Evolutionary conservation across 305 asterid species (phyloP), one percentile per base, ranked within the genome.

Genomic region (Ilex paraguariensis): DNA sequence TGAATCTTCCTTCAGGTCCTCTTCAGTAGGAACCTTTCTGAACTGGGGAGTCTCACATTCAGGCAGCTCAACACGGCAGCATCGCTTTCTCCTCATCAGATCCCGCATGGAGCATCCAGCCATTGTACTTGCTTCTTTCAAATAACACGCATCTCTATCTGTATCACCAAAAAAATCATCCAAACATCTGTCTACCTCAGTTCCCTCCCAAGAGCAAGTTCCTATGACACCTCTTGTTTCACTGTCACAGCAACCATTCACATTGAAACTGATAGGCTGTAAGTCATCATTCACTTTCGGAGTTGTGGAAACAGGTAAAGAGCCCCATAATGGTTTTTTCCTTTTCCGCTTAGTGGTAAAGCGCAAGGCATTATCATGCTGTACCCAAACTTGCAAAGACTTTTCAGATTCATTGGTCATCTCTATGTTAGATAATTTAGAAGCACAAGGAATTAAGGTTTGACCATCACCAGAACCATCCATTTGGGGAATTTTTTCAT

Each of bases 31-130:
- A 56, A 57, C 61, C 31, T 63, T 45, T 61, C 16, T 54, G 21
- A 59, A 82, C 69, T 62, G 61, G 28, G 28, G 28, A 76, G 67
- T 75, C 53, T 68, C 73, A 66, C 49, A 45, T 45, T 72, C 87
- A 70, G 78, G 66, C 67, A 60, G 70, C 72, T 83, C 91, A 68
- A 64, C 68, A 50, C 75, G 80, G 70, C 76, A 77, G 64, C 85
- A 79, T 49, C 97, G 79, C 69, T 86, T 94, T 78, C 79, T 86
- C 82, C 99, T 86, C 97, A 93, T 93, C 69, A 90, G 74, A 59
- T 93, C 97, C 72, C 96, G 79, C 72, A 86, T 73, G 31, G 98
- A 90, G 84, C 91, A 85, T 70, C 77, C 88, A 68, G 62, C 71
- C 56, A 72, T 66, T 60, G 31, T 66, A 70, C 79, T 72, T 79